Evolutionary conservation across 1,284 basidiomycete genomes (phyloP).

Genomic region (Fistulina hepatica): DNA sequence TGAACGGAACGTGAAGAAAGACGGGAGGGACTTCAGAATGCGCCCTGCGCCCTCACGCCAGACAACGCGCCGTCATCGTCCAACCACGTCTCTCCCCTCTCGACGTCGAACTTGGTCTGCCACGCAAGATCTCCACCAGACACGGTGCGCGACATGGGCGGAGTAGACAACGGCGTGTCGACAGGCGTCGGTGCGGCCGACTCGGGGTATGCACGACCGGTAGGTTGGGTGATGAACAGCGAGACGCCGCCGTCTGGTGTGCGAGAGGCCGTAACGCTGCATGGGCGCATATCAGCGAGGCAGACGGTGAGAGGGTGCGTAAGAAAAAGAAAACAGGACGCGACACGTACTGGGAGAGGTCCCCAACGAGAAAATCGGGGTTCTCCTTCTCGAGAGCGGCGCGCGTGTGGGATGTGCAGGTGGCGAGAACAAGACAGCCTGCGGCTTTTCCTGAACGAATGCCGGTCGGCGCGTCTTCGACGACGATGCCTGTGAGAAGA

Average conservation of each 20-base stretch:
- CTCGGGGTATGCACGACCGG: constrained; percentile 11
- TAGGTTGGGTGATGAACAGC: constrained; percentile 13
- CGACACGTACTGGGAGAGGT: constrained; percentile 11
- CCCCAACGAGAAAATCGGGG: constrained; percentile 12
- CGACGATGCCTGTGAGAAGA: constrained; percentile 48
- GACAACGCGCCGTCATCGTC: constrained; percentile 4
- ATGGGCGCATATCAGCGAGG: not conserved
- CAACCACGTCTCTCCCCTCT: constrained; percentile 4
- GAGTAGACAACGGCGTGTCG: constrained; percentile 13
- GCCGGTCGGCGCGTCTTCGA: constrained; percentile 80
- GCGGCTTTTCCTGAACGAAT: constrained; percentile 62
- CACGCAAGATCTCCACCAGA: constrained; percentile 5
- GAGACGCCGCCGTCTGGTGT: constrained; percentile 12
- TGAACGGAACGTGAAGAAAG: no score
- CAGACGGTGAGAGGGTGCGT: no score
- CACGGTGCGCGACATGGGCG: constrained; percentile 10
- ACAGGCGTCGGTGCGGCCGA: constrained; percentile 10
- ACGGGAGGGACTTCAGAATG: no score
- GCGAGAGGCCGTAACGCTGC: constrained; percentile 12
- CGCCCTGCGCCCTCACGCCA: constrained; percentile 2
- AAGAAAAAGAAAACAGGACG: not conserved
- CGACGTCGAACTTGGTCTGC: constrained; percentile 1
- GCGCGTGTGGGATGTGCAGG: constrained; percentile 53
- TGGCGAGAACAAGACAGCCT: constrained; percentile 64
- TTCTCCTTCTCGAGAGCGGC: constrained; percentile 11